A percentile compares a stretch with the other conserved stretches of the same genome.
phyloP scores from a whole-genome alignment of 495 filamentous ascomycete species.

The Thermochaetoides thermophila region DNA sequence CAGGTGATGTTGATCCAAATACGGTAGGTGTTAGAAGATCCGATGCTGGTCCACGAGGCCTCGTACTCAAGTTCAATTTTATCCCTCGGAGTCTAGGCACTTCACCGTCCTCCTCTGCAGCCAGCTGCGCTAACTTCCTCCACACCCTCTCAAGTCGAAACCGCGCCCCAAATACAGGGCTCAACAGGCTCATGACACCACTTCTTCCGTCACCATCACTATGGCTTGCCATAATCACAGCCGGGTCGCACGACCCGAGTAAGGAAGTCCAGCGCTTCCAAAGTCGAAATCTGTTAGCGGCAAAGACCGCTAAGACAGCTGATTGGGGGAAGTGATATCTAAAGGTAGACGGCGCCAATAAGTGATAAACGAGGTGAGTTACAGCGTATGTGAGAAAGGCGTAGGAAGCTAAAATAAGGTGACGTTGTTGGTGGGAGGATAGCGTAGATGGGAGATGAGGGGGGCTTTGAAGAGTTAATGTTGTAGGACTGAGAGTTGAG shows the following conservation, averaged over 20 bases:
- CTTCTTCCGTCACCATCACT: not conserved
- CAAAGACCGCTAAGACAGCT: slow-evolving; percentile 12
- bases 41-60: too few relatives aligned
- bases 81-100: too few relatives aligned
- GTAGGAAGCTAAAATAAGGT: slow-evolving; percentile 17
- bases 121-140: slow-evolving; percentile 12
- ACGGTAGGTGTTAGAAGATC: too few relatives aligned
- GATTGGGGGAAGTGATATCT: slow-evolving; percentile 24
- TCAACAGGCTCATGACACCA: slow-evolving; percentile 10
- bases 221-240: not conserved
- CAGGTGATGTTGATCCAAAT: too few relatives aligned
- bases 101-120: not conserved
- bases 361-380: slow-evolving; percentile 20
- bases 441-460: too few relatives aligned
- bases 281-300: slow-evolving; percentile 15
- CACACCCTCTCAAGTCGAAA: slow-evolving; percentile 19
- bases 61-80: too few relatives aligned
- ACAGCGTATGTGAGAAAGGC: slow-evolving; percentile 26
- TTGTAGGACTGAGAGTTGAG: too few relatives aligned
- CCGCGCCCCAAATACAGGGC: slow-evolving; percentile 21
- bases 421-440: too few relatives aligned
- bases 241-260: slow-evolving; percentile 6
- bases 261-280: slow-evolving; percentile 26
- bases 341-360: slow-evolving; percentile 17
- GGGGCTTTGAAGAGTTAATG: too few relatives aligned